Evolutionary conservation across 2,329 filamentous ascomycete species (phyloP), one percentile per base, ranked within the genome.

Genomic region (Xylariaceae sp.): DNA sequence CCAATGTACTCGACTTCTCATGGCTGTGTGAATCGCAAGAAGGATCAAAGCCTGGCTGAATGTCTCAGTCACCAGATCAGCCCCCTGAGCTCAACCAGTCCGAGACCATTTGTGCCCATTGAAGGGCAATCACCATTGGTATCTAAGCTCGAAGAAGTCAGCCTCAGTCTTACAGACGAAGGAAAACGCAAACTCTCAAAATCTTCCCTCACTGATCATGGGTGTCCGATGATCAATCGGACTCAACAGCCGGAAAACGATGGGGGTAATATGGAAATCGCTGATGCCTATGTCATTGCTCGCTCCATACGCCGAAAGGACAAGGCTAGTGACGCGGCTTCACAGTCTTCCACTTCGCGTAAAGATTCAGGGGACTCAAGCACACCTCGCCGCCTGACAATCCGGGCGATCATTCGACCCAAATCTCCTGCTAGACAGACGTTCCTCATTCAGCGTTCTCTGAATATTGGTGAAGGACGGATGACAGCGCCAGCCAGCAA

Each of bases 391-490:
- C 67, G 67, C 9, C 66, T 77, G 10, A 74, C 69, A 2, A 74
- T 82, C 52, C 74, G 78, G 13, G 79, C 77, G 2, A 71, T 76
- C 11, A 73, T 83, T 7, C 65, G 74, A 4, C 79, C 80, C 13
- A 72, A 70, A 42, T 67, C 69, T 15, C 69, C 73, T 3, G 74
- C 76, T 1, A 72, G 75, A 15, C 75, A 76, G 52, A 73, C 80
- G 1, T 78, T 83, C 62, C 64, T 79, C 0, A 73, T 86, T 15
- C 75, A 77, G 63, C 76, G 81, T 35, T 76, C 74, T 15, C 81
- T 85, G 60, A 75, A 83, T 60, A 70, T 83, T 11, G 73, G 77
- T 30, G 73, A 77, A 61, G 69, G 84, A 8, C 74, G 77, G 51
- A 73, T 76, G 7, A 79, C 77, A 0, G 72, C 82, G n/a, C 76